Evolutionary conservation across 345 rosid species (phyloP).

Genomic region (Eucalyptus albens): DNA sequence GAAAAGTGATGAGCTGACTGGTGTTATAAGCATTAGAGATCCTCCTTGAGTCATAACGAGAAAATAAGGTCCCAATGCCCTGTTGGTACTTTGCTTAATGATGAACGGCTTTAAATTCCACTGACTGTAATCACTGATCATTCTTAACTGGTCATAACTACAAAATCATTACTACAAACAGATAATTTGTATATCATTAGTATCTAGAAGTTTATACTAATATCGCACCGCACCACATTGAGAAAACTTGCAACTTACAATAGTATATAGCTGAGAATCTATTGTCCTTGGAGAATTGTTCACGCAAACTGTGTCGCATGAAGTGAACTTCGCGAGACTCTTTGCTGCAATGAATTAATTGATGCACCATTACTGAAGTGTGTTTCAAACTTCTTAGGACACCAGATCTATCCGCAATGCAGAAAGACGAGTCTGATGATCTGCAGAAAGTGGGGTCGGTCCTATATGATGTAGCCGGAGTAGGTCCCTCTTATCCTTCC

Average conservation of each 20-base stretch:
- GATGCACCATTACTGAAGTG: background rate
- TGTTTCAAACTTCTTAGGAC: slow-evolving; percentile 19
- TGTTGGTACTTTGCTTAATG: background rate
- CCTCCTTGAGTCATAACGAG: background rate
- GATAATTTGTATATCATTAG: background rate
- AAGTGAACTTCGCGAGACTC: background rate
- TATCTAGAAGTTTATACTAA: background rate
- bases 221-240: background rate
- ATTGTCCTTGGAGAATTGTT: background rate
- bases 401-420: slow-evolving; percentile 56
- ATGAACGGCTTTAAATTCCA: background rate
- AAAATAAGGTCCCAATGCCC: background rate
- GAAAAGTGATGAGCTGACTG: background rate
- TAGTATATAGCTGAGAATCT: background rate
- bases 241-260: background rate
- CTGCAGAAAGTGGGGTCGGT: slow-evolving; percentile 51
- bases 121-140: background rate
- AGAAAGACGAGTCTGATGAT: slow-evolving; percentile 53
- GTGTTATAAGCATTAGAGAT: background rate
- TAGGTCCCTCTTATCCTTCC: slow-evolving; percentile 4
- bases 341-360: background rate
- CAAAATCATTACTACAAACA: background rate
- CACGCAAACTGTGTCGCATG: background rate
- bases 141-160: background rate
- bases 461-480: slow-evolving; percentile 33